phyloP scores from a whole-genome alignment of 2,329 filamentous ascomycete species.

The Stenocarpella maydis region DNA sequence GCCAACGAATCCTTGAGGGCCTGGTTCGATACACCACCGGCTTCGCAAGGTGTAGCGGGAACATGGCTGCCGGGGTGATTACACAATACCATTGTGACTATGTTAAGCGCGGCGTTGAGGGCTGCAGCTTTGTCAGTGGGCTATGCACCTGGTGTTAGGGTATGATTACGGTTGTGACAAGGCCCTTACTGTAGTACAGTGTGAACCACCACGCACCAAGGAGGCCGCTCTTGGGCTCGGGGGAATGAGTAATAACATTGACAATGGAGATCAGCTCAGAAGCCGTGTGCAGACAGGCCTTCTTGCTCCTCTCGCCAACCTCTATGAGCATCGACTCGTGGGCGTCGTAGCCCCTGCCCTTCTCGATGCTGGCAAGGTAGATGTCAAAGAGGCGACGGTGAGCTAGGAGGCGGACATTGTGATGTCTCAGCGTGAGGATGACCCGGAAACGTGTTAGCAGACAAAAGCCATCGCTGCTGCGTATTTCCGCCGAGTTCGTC shows the following conservation, averaged over 20 bases:
- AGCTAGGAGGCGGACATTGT: slow-evolving; percentile 45
- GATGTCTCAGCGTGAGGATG: slow-evolving; percentile 47
- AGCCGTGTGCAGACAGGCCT: slow-evolving; percentile 39
- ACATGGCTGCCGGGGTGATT: slow-evolving; percentile 26
- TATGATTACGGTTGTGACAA: background rate
- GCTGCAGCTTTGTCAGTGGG: slow-evolving; percentile 24
- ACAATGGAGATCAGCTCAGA: slow-evolving; percentile 39
- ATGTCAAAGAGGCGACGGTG: slow-evolving; percentile 43
- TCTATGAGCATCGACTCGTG: slow-evolving; percentile 37
- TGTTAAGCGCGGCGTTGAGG: slow-evolving; percentile 38
- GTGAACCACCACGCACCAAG: slow-evolving; percentile 46
- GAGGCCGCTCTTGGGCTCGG: slow-evolving; percentile 34
- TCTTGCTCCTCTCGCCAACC: slow-evolving; percentile 38
- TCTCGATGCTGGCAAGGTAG: slow-evolving; percentile 35
- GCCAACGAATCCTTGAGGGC: slow-evolving; percentile 15
- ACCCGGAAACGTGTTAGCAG: slow-evolving; percentile 48
- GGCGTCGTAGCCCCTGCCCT: slow-evolving; percentile 12
- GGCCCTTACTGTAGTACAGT: slow-evolving; percentile 42
- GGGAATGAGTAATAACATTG: slow-evolving; percentile 34
- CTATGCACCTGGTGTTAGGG: too few species aligned
- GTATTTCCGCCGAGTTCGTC: slow-evolving; percentile 39
- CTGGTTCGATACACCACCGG: slow-evolving; percentile 25
- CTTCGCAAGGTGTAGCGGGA: background rate
- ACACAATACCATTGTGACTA: slow-evolving; percentile 33
- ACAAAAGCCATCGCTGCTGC: slow-evolving; percentile 33